Conservation (phyloP, 805 yeast genomes). For the Scheffersomyces ergatensis region DNA sequence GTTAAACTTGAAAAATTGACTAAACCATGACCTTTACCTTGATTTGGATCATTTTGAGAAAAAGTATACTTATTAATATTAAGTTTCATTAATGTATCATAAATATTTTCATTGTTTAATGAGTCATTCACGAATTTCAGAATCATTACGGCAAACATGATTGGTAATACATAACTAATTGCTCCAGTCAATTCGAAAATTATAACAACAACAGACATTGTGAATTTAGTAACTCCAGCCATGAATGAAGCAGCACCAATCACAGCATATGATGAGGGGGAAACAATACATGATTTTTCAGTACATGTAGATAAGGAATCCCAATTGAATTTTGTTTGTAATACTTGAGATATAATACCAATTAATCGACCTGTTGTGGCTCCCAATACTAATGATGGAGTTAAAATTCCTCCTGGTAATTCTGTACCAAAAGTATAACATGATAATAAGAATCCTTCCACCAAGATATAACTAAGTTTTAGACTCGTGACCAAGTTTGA, state of each 20-base stretch:
- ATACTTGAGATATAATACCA: conserved; percentile 49
- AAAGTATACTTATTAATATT: conserved; percentile 22
- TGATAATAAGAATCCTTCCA: conserved; percentile 58
- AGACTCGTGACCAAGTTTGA: conserved; percentile 20
- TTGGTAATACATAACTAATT: conserved; percentile 75
- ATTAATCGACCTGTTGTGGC: conserved; percentile 56
- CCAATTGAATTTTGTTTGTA: conserved; percentile 41
- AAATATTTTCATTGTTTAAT: conserved; percentile 56
- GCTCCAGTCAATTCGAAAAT: conserved; percentile 87
- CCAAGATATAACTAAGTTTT: conserved; percentile 34
- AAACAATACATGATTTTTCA: conserved; percentile 54
- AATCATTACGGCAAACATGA: conserved; percentile 78
- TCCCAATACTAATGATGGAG: conserved; percentile 64
- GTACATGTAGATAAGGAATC: conserved; percentile 40
- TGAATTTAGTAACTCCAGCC: conserved; percentile 78
- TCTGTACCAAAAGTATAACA: conserved; percentile 68
- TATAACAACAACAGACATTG: conserved; percentile 76
- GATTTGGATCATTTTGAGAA: conserved; percentile 15
- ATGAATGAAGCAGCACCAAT: conserved; percentile 85
- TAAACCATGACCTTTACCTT: conserved; percentile 39
- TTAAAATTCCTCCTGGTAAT: conserved; percentile 66
- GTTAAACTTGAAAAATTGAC: conserved; percentile 29
- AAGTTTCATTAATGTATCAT: conserved; percentile 46
- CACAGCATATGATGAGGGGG: conserved; percentile 86
- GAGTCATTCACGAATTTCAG: conserved; percentile 72